phyloP scores from a whole-genome alignment of 2,329 filamentous ascomycete species.

The Aspergillus ruber region DNA sequence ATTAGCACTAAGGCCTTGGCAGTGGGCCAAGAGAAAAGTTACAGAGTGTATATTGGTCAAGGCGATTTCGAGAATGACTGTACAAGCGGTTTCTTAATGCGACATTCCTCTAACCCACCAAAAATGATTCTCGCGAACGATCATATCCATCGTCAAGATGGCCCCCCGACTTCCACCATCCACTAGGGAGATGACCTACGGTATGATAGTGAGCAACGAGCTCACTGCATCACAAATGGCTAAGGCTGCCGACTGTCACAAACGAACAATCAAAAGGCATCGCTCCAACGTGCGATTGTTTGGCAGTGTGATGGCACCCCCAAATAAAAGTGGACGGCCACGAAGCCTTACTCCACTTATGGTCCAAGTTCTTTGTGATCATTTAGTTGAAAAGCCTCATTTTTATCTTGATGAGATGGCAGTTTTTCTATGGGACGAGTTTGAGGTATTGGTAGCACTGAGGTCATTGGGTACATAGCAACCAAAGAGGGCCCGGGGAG shows the following conservation, averaged over 20 bases:
- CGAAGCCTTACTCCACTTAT: constrained; percentile 20
- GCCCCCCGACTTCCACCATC: background rate
- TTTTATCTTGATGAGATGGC: constrained; percentile 26
- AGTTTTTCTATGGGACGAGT: too few species aligned
- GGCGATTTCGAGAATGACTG: too few species aligned
- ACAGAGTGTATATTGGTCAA: too few species aligned
- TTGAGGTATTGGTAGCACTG: too few species aligned
- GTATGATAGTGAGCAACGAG: background rate
- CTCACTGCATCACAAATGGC: background rate
- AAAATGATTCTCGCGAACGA: background rate
- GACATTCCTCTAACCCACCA: too few species aligned
- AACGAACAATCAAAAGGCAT: background rate
- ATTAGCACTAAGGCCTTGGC: too few species aligned
- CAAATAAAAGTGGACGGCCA: constrained; percentile 8
- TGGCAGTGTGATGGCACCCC: constrained; percentile 9
- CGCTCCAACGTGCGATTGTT: constrained; percentile 3
- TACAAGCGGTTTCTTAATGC: too few species aligned
- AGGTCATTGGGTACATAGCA: too few species aligned
- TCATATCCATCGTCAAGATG: background rate
- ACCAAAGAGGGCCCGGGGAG: too few species aligned
- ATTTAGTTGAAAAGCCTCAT: constrained; percentile 25
- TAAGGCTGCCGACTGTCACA: too few species aligned
- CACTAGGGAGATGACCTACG: background rate
- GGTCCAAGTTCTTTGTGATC: constrained; percentile 23
- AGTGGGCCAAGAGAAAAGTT: too few species aligned